A percentile compares a stretch with the other conserved stretches of the same genome.
Evolutionary conservation across 2,329 filamentous ascomycete species (phyloP).

Genomic region (Monilinia fructicola): DNA sequence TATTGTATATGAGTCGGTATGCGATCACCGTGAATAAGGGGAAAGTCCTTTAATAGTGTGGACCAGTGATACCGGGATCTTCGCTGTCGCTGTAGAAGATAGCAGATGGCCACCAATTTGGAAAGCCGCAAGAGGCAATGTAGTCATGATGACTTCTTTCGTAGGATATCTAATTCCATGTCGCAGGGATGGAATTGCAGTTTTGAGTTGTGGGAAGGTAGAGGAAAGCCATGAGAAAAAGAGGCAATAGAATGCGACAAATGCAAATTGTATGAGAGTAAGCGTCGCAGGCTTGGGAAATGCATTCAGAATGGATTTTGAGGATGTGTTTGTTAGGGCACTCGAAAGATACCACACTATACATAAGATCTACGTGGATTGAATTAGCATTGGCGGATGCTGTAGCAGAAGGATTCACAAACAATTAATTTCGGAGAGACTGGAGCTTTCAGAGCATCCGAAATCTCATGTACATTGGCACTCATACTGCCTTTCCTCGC

Average conservation of each 20-base stretch:
- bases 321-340: slow-evolving; percentile 94
- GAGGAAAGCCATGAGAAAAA: slow-evolving; percentile 73
- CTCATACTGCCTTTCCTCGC: slow-evolving; percentile 80
- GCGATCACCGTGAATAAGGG: slow-evolving; percentile 89
- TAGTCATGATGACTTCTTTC: slow-evolving; percentile 78
- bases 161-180: slow-evolving; percentile 81
- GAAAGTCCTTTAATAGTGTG: slow-evolving; percentile 98
- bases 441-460: slow-evolving; percentile 84
- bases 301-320: slow-evolving; percentile 91
- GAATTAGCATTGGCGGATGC: slow-evolving; percentile 28
- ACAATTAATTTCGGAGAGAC: slow-evolving; percentile 87
- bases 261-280: slow-evolving; percentile 89
- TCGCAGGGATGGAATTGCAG: slow-evolving; percentile 73
- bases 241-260: slow-evolving; percentile 86
- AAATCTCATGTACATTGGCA: slow-evolving; percentile 91
- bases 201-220: slow-evolving; percentile 68
- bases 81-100: slow-evolving; percentile 88
- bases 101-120: slow-evolving; percentile 92
- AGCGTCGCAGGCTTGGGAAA: slow-evolving; percentile 89
- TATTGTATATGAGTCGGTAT: slow-evolving; percentile 85
- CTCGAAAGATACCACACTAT: slow-evolving; percentile 93
- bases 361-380: slow-evolving; percentile 67
- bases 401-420: slow-evolving; percentile 42
- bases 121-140: slow-evolving; percentile 87
- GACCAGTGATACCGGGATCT: slow-evolving; percentile 93